Evolutionary conservation across 2,329 filamentous ascomycete species (phyloP).

Genomic region (Pseudopithomyces chartarum): DNA sequence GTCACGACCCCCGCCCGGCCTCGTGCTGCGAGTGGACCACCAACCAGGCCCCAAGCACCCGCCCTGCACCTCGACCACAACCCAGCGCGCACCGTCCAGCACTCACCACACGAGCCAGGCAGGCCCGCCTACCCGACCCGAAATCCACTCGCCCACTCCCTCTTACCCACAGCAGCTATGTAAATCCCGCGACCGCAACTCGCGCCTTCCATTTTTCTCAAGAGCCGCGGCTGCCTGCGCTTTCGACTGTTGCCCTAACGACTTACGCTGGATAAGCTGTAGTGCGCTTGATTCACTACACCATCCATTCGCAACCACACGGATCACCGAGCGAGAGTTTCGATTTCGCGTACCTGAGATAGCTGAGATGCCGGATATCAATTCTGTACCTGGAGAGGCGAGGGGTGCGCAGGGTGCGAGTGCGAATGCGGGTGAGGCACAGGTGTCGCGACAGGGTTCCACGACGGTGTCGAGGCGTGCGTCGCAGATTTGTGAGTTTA

Average conservation of each 20-base stretch:
- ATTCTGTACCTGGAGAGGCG: slow-evolving; percentile 12
- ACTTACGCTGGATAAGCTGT: too few relatives aligned
- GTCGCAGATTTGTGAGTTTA: slow-evolving; percentile 23
- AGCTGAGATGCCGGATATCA: slow-evolving; percentile 16
- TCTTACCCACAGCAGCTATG: slow-evolving; percentile 15
- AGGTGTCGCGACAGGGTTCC: slow-evolving; percentile 41
- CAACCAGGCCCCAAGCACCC: slow-evolving; percentile 6
- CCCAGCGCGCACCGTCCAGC: slow-evolving; percentile 8
- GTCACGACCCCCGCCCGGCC: slow-evolving; percentile 17
- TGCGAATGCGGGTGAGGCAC: slow-evolving; percentile 29
- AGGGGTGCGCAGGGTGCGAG: slow-evolving; percentile 19
- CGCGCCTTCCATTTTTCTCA: too few relatives aligned
- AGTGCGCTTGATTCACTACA: too few relatives aligned
- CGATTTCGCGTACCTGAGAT: not conserved
- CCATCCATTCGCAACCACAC: too few relatives aligned
- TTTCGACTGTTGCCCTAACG: too few relatives aligned
- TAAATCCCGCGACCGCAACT: slow-evolving; percentile 4
- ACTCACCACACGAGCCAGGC: slow-evolving; percentile 1
- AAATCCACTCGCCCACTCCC: slow-evolving; percentile 15
- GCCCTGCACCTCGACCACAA: slow-evolving; percentile 20
- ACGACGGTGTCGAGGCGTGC: slow-evolving; percentile 50
- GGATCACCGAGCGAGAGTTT: slow-evolving; percentile 9
- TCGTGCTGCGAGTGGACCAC: slow-evolving; percentile 27
- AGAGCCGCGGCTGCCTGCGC: too few relatives aligned
- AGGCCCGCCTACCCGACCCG: slow-evolving; percentile 2